Evolutionary conservation across 73 alveolate genomes (phyloP).

Genomic region (Diophrys appendiculata): DNA sequence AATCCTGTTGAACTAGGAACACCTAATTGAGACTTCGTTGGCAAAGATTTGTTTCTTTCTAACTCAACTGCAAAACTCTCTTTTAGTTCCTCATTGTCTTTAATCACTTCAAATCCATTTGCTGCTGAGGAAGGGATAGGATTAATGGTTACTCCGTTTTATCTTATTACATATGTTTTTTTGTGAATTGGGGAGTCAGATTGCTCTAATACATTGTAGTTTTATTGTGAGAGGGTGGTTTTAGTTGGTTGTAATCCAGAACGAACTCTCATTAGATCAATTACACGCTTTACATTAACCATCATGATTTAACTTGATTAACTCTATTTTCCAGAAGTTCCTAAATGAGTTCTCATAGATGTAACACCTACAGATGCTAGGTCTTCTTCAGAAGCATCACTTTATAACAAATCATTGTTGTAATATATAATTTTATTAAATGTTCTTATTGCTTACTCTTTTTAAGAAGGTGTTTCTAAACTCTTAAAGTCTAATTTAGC

Average conservation of each 20-base stretch:
- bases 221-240: background rate
- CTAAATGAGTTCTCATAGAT: conserved; percentile 16
- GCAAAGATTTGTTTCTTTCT: conserved; percentile 2
- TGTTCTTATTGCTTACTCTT: conserved; percentile 12
- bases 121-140: background rate
- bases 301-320: conserved; percentile 31
- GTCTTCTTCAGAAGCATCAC: conserved; percentile 40
- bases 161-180: background rate
- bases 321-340: conserved; percentile 9
- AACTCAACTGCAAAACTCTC: background rate
- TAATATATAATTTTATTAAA: conserved; percentile 35
- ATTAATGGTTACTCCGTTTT: background rate
- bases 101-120: background rate
- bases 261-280: conserved; percentile 22
- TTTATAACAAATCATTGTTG: conserved; percentile 30
- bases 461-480: background rate
- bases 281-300: conserved; percentile 16
- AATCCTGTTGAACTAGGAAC: background rate
- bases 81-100: background rate
- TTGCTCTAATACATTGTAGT: background rate
- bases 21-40: background rate
- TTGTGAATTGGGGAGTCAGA: background rate
- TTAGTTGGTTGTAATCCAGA: conserved; percentile 11
- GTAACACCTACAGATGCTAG: conserved; percentile 22
- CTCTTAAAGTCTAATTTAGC: background rate